These are phyloP conservation scores for Colletotrichum sp. DNA, from an alignment of 2,329 filamentous ascomycete genomes.

Conservation along the genomic window DNA sequence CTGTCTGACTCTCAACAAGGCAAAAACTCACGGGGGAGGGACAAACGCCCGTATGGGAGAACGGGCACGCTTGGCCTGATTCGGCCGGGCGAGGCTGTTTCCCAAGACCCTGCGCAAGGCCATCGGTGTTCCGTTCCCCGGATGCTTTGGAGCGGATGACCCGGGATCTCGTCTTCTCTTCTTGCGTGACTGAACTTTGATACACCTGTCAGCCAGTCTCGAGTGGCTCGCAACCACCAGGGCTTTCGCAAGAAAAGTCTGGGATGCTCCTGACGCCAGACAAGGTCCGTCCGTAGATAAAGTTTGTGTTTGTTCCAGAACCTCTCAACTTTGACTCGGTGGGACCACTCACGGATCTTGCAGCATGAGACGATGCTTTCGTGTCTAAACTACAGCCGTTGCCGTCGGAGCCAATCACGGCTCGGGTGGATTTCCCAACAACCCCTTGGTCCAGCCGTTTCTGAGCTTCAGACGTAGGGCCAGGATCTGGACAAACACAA, in stretches of 20 bases:
- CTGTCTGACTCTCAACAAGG: background rate
- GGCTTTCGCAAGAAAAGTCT: background rate
- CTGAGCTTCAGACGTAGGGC: background rate
- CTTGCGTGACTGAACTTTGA: background rate
- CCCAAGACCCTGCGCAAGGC: background rate
- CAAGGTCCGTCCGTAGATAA: background rate
- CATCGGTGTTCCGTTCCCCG: background rate
- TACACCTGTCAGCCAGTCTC: background rate
- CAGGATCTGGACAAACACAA: background rate
- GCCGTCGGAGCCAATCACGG: background rate
- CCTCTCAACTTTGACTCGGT: conserved; percentile 1
- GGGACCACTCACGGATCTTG: background rate
- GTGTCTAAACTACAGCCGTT: background rate
- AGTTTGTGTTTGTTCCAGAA: conserved; percentile 10
- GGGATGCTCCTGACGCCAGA: background rate
- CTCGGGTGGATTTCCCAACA: background rate
- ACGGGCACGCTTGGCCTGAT: background rate
- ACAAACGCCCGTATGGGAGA: background rate
- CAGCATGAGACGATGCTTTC: conserved; percentile 2
- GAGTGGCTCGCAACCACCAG: background rate
- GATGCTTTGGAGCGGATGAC: background rate
- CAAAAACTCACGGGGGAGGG: background rate
- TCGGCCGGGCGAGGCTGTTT: background rate
- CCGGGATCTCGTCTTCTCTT: background rate
- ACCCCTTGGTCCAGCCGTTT: background rate